phyloP scores from a whole-genome alignment of 768 basidiomycete species.

The Hypholoma sublateritium region DNA sequence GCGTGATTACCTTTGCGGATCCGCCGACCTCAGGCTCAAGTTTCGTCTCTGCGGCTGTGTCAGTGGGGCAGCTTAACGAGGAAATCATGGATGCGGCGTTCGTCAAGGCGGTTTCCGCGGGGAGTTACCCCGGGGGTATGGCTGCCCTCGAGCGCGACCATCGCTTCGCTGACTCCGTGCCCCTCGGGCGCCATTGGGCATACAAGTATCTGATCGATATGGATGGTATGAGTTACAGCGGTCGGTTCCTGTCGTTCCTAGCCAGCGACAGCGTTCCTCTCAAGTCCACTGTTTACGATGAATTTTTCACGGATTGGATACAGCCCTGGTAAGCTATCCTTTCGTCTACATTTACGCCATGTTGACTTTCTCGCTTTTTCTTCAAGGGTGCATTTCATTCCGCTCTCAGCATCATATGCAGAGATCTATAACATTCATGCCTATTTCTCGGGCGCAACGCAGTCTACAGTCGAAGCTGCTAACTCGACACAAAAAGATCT shows the following conservation, averaged over 20 bases:
- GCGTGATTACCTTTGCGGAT: constrained; percentile 69
- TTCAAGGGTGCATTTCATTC: constrained; percentile 98
- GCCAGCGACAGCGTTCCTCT: constrained; percentile 88
- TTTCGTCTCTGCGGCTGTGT: constrained; percentile 63
- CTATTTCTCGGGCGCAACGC: constrained; percentile 51
- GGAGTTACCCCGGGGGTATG: constrained; percentile 75
- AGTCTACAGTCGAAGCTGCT: constrained; percentile 50
- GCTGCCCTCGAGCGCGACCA: constrained; percentile 60
- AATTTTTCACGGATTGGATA: constrained; percentile 90
- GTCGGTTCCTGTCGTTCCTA: constrained; percentile 81
- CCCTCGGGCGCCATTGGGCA: constrained; percentile 85
- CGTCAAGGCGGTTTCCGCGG: constrained; percentile 69
- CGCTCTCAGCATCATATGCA: constrained; percentile 79
- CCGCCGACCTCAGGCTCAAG: constrained; percentile 60
- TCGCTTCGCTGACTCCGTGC: constrained; percentile 73
- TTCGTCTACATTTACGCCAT: not conserved
- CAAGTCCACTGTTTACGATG: constrained; percentile 89
- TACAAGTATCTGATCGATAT: constrained; percentile 93
- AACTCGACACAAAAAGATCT: constrained; percentile 46
- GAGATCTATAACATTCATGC: constrained; percentile 95
- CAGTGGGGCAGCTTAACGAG: constrained; percentile 60
- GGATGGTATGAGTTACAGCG: constrained; percentile 95
- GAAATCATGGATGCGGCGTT: constrained; percentile 90
- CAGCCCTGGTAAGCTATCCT: constrained; percentile 65
- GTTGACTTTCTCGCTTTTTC: not conserved